Evolutionary conservation across 1,139 yeast genomes (phyloP).

Genomic region (Pneumocystis jirovecii): DNA sequence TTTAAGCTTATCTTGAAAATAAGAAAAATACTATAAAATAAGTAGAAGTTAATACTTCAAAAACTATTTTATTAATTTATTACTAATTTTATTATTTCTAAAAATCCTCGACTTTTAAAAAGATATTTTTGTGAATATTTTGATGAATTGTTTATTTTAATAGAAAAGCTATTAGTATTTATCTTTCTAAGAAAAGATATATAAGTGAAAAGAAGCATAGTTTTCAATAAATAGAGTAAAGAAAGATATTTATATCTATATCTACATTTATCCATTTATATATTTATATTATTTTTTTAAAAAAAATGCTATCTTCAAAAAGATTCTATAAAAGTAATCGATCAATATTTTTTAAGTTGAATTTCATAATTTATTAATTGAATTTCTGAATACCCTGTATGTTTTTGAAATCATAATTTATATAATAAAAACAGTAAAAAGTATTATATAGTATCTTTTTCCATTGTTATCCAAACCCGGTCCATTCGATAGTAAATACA

Average conservation of each 20-base stretch:
- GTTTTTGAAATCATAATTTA: neutral
- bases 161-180: no score
- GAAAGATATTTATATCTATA: no score
- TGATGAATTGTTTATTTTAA: no score
- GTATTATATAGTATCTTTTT: no score
- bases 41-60: neutral
- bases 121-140: neutral
- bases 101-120: neutral
- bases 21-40: neutral
- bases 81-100: neutral
- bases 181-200: neutral
- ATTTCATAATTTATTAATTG: neutral
- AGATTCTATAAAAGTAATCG: neutral
- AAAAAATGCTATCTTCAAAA: no score
- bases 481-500: slow-evolving; percentile 62
- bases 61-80: neutral
- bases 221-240: no score
- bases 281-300: no score
- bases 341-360: neutral
- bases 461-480: slow-evolving; percentile 47
- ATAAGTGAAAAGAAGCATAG: no score
- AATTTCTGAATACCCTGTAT: neutral
- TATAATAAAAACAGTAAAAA: neutral
- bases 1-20: neutral
- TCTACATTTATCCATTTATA: no score